These are phyloP conservation scores for Psidium friedrichsthalianum DNA, from an alignment of 345 rosid species.

Conservation along the genomic window DNA sequence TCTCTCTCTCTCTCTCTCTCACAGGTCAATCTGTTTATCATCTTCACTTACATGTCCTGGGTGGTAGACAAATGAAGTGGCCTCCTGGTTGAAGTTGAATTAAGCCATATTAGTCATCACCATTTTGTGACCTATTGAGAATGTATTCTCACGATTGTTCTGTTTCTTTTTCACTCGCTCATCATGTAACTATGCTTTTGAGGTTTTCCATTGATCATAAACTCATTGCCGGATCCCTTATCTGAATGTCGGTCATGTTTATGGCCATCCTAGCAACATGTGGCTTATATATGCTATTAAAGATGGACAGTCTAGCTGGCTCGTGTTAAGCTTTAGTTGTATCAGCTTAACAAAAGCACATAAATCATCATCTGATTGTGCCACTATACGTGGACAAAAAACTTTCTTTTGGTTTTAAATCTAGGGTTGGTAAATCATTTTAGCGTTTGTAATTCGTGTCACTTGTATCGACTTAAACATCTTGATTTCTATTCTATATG, in stretches of 20 bases:
- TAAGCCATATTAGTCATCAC: not conserved
- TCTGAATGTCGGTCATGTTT: not conserved
- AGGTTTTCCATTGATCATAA: not conserved
- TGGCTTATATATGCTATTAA: not conserved
- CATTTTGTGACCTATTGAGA: not conserved
- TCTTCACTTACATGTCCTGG: constrained; percentile 83
- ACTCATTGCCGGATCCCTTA: not conserved
- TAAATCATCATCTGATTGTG: not conserved
- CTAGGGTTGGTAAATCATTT: not conserved
- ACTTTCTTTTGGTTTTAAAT: not conserved
- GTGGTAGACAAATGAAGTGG: constrained; percentile 89
- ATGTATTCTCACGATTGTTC: not conserved
- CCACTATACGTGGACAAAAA: not conserved
- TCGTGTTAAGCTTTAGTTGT: not conserved
- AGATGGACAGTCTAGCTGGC: not conserved
- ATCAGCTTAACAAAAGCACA: not conserved
- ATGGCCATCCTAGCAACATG: not conserved
- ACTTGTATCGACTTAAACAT: not conserved
- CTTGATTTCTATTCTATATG: not conserved
- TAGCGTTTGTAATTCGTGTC: not conserved
- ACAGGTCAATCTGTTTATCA: constrained; percentile 94
- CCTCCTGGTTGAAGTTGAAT: constrained; percentile 59
- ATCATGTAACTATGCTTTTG: not conserved
- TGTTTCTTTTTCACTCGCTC: not conserved
- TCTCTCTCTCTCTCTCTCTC: not conserved